Evolutionary conservation across 208 protist genomes (phyloP).

Genomic region (Trypanosoma conorhini): DNA sequence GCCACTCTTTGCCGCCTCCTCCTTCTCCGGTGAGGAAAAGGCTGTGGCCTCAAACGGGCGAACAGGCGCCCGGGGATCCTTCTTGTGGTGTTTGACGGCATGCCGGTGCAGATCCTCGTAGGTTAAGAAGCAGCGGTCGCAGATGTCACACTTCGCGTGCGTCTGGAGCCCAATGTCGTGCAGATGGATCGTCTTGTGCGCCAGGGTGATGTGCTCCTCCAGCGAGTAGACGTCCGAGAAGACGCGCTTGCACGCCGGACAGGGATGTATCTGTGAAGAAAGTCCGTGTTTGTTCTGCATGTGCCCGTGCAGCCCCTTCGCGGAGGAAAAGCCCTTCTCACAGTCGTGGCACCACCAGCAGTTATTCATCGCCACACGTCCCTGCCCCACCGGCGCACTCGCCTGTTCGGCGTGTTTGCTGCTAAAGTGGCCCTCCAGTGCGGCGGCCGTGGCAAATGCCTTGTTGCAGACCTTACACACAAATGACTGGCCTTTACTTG

Average conservation of each 20-base stretch:
- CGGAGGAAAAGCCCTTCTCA: constrained; percentile 68
- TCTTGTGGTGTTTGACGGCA: constrained; percentile 72
- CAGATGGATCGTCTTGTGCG: constrained; percentile 45
- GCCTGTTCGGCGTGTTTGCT: constrained; percentile 36
- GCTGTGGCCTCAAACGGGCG: constrained; percentile 36
- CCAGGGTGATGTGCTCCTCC: constrained; percentile 52
- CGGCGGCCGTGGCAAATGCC: constrained; percentile 31
- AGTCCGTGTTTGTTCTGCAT: constrained; percentile 55
- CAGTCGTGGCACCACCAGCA: constrained; percentile 85
- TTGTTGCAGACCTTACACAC: constrained; percentile 55
- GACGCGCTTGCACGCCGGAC: constrained; percentile 82
- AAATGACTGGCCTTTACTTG: constrained; percentile 33
- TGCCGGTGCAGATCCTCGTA: constrained; percentile 62
- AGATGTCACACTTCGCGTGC: constrained; percentile 52
- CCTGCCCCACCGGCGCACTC: not conserved
- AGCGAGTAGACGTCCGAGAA: constrained; percentile 66
- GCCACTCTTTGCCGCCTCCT: not conserved
- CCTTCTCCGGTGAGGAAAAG: not conserved
- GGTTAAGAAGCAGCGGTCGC: constrained; percentile 62
- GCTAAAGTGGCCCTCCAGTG: constrained; percentile 47
- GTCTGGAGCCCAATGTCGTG: constrained; percentile 49
- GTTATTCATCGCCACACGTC: constrained; percentile 35
- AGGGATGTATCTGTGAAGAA: constrained; percentile 51
- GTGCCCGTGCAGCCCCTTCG: constrained; percentile 54
- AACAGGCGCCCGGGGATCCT: constrained; percentile 43